Percentiles rank a stretch among this genome's conserved stretches.
Conservation (phyloP, 768 basidiomycete species). For the Hygrocybe punicea region DNA sequence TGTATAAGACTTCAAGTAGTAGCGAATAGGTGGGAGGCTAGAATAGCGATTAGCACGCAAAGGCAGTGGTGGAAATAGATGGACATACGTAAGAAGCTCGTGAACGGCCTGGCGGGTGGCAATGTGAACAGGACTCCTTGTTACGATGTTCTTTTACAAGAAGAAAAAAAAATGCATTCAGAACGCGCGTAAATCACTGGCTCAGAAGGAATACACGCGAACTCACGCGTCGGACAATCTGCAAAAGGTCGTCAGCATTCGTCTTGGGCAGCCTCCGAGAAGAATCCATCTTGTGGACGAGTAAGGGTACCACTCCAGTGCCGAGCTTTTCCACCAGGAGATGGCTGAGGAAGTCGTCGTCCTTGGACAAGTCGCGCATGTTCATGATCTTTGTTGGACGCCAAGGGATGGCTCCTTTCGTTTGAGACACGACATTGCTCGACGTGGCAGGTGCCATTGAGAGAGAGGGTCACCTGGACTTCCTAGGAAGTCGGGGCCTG, state of each 20-base stretch:
- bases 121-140: constrained; percentile 52
- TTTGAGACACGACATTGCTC: constrained; percentile 27
- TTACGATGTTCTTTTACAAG: constrained; percentile 50
- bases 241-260: constrained; percentile 61
- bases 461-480: not conserved
- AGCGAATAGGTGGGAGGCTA: constrained; percentile 72
- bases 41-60: constrained; percentile 17
- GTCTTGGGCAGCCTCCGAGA: constrained; percentile 74
- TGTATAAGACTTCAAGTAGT: constrained; percentile 69
- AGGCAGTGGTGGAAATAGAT: constrained; percentile 21
- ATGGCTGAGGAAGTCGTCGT: constrained; percentile 89
- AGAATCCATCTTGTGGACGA: constrained; percentile 88
- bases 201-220: constrained; percentile 1
- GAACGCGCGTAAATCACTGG: constrained; percentile 17
- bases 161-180: constrained; percentile 17
- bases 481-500: not conserved
- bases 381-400: constrained; percentile 87
- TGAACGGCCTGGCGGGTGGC: constrained; percentile 72
- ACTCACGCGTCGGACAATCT: constrained; percentile 71
- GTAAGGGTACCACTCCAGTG: constrained; percentile 71
- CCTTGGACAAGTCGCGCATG: constrained; percentile 83
- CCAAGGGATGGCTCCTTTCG: constrained; percentile 49
- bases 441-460: constrained; percentile 23
- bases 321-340: constrained; percentile 87
- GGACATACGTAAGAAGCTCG: constrained; percentile 68